phyloP scores from a whole-genome alignment of 1,284 basidiomycete species.

The Microbotryum saponariae region DNA sequence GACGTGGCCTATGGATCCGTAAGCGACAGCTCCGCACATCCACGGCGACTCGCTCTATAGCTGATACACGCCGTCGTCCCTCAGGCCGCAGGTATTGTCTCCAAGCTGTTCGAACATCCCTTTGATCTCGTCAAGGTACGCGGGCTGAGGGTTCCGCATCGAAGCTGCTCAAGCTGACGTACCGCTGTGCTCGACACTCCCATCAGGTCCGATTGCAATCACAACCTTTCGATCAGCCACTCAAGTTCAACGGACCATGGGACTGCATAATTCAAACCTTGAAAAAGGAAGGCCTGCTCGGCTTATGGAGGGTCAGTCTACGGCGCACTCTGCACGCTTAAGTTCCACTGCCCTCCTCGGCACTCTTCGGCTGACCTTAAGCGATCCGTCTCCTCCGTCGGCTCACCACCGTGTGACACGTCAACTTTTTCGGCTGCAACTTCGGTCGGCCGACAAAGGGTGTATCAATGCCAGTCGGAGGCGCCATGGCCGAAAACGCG shows the following conservation, averaged over 20 bases:
- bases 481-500: conserved; percentile 87
- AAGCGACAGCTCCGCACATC: conserved; percentile 24
- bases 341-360: background rate
- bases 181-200: background rate
- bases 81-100: conserved; percentile 66
- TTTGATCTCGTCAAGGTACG: conserved; percentile 59
- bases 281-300: conserved; percentile 64
- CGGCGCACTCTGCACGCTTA: conserved; percentile 11
- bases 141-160: background rate
- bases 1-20: conserved; percentile 48
- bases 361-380: background rate
- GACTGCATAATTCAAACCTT: conserved; percentile 75
- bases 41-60: background rate
- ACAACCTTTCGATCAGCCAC: conserved; percentile 64
- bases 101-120: conserved; percentile 77
- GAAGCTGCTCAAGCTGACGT: background rate
- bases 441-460: conserved; percentile 50
- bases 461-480: conserved; percentile 75
- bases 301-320: conserved; percentile 65
- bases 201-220: conserved; percentile 72
- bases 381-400: background rate
- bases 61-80: background rate
- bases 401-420: background rate
- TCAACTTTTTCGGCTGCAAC: background rate
- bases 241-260: conserved; percentile 60